These are phyloP conservation scores for Phaeosphaeria sp. DNA, from an alignment of 2,329 filamentous ascomycete species.

Conservation along the genomic window DNA sequence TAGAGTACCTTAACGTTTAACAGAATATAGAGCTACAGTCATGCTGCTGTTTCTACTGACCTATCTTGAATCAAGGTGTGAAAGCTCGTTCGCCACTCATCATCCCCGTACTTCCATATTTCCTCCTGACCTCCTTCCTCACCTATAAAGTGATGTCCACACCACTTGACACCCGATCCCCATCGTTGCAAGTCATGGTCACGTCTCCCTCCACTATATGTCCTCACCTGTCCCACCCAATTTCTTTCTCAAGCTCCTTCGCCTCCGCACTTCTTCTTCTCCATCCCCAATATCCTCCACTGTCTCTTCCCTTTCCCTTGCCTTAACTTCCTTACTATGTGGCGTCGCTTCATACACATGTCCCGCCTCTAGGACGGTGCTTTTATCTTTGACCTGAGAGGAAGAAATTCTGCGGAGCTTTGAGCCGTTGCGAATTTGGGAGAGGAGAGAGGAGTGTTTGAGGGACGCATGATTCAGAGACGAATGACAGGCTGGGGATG, in stretches of 20 bases:
- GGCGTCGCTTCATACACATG: slow-evolving; percentile 6
- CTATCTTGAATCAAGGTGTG: too few relatives aligned
- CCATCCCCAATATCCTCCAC: neutral
- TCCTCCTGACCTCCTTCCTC: too few relatives aligned
- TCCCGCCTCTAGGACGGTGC: neutral
- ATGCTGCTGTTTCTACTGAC: too few relatives aligned
- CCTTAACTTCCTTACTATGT: slow-evolving; percentile 7
- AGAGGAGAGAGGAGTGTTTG: neutral
- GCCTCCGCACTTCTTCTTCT: neutral
- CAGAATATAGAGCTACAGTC: too few relatives aligned
- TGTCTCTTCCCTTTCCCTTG: slow-evolving; percentile 1
- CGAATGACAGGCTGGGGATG: neutral
- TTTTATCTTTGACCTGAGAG: neutral
- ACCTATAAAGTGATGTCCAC: too few relatives aligned
- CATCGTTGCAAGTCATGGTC: too few relatives aligned
- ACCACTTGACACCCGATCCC: too few relatives aligned
- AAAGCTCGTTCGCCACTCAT: too few relatives aligned
- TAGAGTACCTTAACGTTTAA: too few relatives aligned
- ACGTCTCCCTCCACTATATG: too few relatives aligned
- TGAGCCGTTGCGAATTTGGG: neutral
- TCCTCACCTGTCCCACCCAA: too few relatives aligned
- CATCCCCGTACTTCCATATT: too few relatives aligned
- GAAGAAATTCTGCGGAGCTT: neutral
- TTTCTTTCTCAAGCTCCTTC: neutral
- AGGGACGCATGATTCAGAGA: neutral